phyloP scores from a whole-genome alignment of 1,284 basidiomycete genomes.

The Coniophora puteana region DNA sequence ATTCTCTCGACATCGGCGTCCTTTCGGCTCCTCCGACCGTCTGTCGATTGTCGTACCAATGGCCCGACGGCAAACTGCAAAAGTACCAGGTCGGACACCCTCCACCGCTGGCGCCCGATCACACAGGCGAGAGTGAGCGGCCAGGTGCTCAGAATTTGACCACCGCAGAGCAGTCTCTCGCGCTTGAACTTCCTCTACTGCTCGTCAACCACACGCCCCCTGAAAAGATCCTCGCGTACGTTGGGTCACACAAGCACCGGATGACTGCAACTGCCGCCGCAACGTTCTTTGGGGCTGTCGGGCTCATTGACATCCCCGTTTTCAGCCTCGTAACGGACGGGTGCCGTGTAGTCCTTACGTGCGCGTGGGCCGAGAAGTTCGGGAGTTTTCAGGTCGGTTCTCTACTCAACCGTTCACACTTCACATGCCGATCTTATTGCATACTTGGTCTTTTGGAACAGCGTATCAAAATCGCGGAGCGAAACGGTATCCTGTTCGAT shows the following conservation, averaged over 20 bases:
- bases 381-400: no score
- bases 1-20: no score
- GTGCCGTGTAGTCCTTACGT: not conserved
- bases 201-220: not conserved
- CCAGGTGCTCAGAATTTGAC: no score
- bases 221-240: not conserved
- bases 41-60: no score
- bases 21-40: no score
- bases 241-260: not conserved
- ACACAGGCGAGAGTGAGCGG: no score
- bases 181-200: not conserved
- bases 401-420: no score
- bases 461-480: not conserved
- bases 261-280: not conserved
- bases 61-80: no score
- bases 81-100: no score
- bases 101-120: no score
- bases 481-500: not conserved
- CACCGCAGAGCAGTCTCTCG: no score
- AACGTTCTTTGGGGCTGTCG: not conserved
- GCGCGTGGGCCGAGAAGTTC: not conserved
- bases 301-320: not conserved
- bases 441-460: constrained; percentile 4
- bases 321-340: not conserved
- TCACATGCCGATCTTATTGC: no score